phyloP scores from a whole-genome alignment of 2,329 filamentous ascomycete species.

The Parasarocladium wereldwijsianum region DNA sequence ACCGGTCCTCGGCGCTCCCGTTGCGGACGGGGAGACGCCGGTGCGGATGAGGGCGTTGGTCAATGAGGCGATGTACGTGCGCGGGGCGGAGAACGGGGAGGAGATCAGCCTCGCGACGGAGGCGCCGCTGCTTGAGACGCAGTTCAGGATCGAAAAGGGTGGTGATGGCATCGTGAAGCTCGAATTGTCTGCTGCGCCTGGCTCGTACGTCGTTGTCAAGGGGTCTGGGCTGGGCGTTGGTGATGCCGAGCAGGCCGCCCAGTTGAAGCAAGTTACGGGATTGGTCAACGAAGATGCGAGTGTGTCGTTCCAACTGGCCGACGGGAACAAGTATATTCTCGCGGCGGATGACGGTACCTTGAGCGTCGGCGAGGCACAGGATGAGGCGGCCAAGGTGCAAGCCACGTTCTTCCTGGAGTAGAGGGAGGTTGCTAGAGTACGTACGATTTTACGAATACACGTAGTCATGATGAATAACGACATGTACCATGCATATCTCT shows the following conservation, averaged over 20 bases:
- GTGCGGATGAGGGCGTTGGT: constrained; percentile 8
- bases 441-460: too few species aligned
- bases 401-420: constrained; percentile 4
- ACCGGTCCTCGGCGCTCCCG: constrained; percentile 15
- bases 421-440: too few species aligned
- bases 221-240: neutral
- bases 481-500: too few species aligned
- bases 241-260: neutral
- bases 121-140: constrained; percentile 8
- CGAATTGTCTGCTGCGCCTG: neutral
- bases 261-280: constrained; percentile 1
- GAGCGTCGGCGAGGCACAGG: neutral
- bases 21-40: constrained; percentile 10
- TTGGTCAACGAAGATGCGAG: neutral
- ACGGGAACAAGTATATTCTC: neutral
- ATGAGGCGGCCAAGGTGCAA: neutral
- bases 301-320: neutral
- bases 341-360: neutral
- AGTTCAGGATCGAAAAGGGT: constrained; percentile 9
- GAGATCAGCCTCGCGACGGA: neutral
- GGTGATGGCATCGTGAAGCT: neutral
- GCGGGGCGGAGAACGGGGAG: constrained; percentile 3
- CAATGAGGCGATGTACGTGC: constrained; percentile 7
- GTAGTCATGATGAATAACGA: too few species aligned
- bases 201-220: neutral